Evolutionary conservation across 23 red algal genomes (phyloP).

Genomic region (Cyanidium caldarium): DNA sequence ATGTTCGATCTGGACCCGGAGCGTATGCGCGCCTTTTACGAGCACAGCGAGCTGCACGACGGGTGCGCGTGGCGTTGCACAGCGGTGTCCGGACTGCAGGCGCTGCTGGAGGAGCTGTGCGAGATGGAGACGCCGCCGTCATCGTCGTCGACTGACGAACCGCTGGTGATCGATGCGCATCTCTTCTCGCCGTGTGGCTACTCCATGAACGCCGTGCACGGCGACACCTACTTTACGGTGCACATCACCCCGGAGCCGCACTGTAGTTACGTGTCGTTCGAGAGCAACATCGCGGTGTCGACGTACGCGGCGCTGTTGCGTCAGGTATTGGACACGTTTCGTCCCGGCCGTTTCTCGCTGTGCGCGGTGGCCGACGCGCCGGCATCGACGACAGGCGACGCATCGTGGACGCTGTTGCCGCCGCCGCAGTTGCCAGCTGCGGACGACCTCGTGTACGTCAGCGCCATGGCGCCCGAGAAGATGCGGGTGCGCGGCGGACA

Average conservation of each 20-base stretch:
- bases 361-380: constrained; percentile 8
- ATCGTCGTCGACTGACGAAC: constrained; percentile 5
- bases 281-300: constrained; percentile 23
- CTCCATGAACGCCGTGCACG: constrained; percentile 69
- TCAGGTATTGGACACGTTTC: constrained; percentile 31
- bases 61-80: not conserved
- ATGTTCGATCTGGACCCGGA: constrained; percentile 89
- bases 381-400: too few relatives aligned
- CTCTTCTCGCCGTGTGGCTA: constrained; percentile 94
- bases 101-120: not conserved
- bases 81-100: not conserved
- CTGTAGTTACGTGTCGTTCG: constrained; percentile 78
- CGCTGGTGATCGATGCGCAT: constrained; percentile 45
- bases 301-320: constrained; percentile 17
- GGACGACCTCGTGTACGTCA: too few relatives aligned
- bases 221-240: constrained; percentile 54
- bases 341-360: constrained; percentile 37
- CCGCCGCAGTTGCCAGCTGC: too few relatives aligned
- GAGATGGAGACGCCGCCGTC: not conserved
- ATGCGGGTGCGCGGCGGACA: too few relatives aligned
- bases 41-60: not conserved
- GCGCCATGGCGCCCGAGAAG: too few relatives aligned
- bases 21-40: constrained; percentile 25
- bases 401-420: too few relatives aligned
- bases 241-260: constrained; percentile 80